phyloP scores from a whole-genome alignment of 441 rosid species.

The Biscutella laevigata region DNA sequence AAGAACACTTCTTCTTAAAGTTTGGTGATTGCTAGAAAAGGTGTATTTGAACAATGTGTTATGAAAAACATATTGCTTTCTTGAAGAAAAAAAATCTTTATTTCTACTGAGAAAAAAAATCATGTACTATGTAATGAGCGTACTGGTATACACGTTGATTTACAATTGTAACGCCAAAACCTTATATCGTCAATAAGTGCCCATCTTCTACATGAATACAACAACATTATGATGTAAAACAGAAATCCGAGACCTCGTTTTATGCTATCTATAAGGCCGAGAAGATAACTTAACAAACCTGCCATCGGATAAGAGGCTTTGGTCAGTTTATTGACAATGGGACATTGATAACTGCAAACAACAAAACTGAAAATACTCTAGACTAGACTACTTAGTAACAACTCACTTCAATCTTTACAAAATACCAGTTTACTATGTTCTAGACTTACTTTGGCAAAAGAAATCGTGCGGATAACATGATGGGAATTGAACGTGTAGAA shows the following conservation, averaged over 20 bases:
- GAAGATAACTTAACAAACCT: conserved; percentile 26
- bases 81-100: conserved; percentile 6
- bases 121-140: conserved; percentile 8
- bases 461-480: conserved; percentile 9
- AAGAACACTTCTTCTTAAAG: conserved; percentile 6
- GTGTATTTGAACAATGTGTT: not conserved
- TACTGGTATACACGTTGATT: conserved; percentile 18
- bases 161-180: conserved; percentile 20
- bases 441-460: conserved; percentile 33
- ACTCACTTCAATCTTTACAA: not conserved
- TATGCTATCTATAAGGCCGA: conserved; percentile 18
- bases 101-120: not conserved
- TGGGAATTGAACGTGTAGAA: not conserved
- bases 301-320: conserved; percentile 16
- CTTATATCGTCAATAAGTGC: conserved; percentile 26
- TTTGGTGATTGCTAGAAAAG: not conserved
- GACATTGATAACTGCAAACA: not conserved
- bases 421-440: too few relatives aligned
- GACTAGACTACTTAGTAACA: not conserved
- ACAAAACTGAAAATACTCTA: not conserved
- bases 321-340: conserved; percentile 11
- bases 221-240: conserved; percentile 8
- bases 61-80: too few relatives aligned
- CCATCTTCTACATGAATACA: conserved; percentile 31
- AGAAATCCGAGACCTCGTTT: conserved; percentile 21